A percentile compares a stretch with the other conserved stretches of the same genome.
phyloP scores from a whole-genome alignment of 2,329 filamentous ascomycete species.

The Claviceps humidiphila region DNA sequence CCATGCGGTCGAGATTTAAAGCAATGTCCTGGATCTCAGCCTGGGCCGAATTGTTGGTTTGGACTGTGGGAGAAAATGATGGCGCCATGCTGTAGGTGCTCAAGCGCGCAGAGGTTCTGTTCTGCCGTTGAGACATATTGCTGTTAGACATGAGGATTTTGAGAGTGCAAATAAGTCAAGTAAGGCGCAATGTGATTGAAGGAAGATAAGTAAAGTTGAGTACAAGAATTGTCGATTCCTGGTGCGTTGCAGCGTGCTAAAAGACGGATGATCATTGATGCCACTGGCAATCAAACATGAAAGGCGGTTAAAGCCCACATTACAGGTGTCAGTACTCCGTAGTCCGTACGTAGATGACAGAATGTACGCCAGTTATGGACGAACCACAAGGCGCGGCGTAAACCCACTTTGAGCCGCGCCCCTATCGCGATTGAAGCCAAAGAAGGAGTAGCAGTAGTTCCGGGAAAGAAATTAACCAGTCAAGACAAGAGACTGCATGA shows the following conservation, averaged over 20 bases:
- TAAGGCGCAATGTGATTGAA: neutral
- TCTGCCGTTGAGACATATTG: slow-evolving; percentile 21
- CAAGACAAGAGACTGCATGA: neutral
- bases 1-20: slow-evolving; percentile 70
- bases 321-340: neutral
- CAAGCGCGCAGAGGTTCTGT: slow-evolving; percentile 41
- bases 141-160: neutral
- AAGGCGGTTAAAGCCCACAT: neutral
- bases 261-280: neutral
- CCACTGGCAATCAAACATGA: neutral
- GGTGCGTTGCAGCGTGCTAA: neutral
- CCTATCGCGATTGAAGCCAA: neutral
- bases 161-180: neutral
- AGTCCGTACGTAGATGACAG: neutral
- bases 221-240: neutral
- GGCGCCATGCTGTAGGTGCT: slow-evolving; percentile 49
- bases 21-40: slow-evolving; percentile 57
- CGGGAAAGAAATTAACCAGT: slow-evolving; percentile 5
- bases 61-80: slow-evolving; percentile 44
- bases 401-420: neutral
- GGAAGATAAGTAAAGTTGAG: neutral
- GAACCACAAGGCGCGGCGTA: neutral
- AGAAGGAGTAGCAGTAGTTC: neutral
- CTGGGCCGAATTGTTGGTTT: slow-evolving; percentile 39
- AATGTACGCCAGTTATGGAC: slow-evolving; percentile 3